Evolutionary conservation across 371 early-diverging fungal species (phyloP), one percentile per base, ranked within the genome.

Genomic region (Dinochytrium kinnereticum): DNA sequence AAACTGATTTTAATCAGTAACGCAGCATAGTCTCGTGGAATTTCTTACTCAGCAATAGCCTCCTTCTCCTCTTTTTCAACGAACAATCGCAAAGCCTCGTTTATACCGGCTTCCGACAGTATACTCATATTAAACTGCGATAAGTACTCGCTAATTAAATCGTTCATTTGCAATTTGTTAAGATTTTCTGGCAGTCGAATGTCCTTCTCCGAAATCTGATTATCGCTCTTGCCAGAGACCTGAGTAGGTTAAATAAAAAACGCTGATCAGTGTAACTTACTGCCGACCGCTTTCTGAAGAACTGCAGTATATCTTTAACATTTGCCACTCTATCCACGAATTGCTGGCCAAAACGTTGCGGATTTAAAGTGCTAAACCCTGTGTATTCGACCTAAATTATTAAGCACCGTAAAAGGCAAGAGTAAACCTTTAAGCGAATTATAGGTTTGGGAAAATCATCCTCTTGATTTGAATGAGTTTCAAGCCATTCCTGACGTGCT

Each of bases 301-400:
- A 94, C 50, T 89, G 87, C 5, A 99, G 80, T 53, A 96, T 90
- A 67, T 99, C 99, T 40, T 91, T 89, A 0, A 97, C 95, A 79
- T 99, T 99, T n/a, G 99, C 99, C 0, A 98, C 95, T 13, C 83
- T 80, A 26, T 92, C 90, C 7, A 89, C 90, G 85, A 95, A 96
- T 50, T 85, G 79, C 66, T 91, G 89, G 0, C 96, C 96, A 76
- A 97, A 95, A 36, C 91, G 84, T 77, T 91, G 90, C 2, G 93
- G 90, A 76, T 96, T 96, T 78, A 96, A 90, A 33, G 92, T 90
- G 55, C 71, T 88, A 75, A 88, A 93, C 66, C 91, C 94, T 5
- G 87, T 85, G 74, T 98, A 98, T 40, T 95, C 98, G 50, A 95
- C 91, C 87, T 85, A 76, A 40, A 40, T 70, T 26, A 39, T 26